phyloP scores from a whole-genome alignment of 148 eudicot species.

The Amaranthus hypochondriacus region DNA sequence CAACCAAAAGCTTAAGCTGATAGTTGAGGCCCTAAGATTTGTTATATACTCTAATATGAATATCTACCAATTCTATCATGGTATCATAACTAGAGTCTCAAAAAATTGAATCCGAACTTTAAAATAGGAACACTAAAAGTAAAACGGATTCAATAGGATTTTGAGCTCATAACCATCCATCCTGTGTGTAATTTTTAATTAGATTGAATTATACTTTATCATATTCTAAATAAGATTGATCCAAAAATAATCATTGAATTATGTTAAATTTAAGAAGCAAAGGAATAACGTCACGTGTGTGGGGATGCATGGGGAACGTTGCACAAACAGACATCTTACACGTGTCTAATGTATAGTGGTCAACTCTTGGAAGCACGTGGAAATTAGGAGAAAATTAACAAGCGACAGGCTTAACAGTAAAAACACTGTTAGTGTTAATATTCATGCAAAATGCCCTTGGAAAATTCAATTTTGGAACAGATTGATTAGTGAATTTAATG shows the following conservation, averaged over 20 bases:
- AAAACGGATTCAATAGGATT: too few relatives aligned
- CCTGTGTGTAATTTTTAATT: too few relatives aligned
- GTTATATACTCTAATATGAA: too few relatives aligned
- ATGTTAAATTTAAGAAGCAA: not conserved
- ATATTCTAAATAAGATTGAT: not conserved
- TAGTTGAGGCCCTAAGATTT: too few relatives aligned
- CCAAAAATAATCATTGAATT: not conserved
- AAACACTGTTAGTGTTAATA: not conserved
- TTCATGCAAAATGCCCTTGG: conserved; percentile 3
- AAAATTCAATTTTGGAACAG: not conserved
- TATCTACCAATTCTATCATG: too few relatives aligned
- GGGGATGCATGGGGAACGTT: not conserved
- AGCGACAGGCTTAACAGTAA: not conserved
- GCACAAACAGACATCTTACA: conserved; percentile 4
- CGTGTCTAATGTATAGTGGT: conserved; percentile 10
- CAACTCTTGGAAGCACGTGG: not conserved
- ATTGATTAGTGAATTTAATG: not conserved
- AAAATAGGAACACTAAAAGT: too few relatives aligned
- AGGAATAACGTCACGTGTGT: conserved; percentile 27
- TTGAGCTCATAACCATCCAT: too few relatives aligned
- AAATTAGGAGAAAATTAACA: not conserved
- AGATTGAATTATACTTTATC: too few relatives aligned
- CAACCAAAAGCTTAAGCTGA: too few relatives aligned
- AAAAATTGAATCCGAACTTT: too few relatives aligned
- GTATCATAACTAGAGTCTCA: too few relatives aligned